Conservation (phyloP, 2,329 filamentous ascomycete genomes). For the Alternaria longipes region DNA sequence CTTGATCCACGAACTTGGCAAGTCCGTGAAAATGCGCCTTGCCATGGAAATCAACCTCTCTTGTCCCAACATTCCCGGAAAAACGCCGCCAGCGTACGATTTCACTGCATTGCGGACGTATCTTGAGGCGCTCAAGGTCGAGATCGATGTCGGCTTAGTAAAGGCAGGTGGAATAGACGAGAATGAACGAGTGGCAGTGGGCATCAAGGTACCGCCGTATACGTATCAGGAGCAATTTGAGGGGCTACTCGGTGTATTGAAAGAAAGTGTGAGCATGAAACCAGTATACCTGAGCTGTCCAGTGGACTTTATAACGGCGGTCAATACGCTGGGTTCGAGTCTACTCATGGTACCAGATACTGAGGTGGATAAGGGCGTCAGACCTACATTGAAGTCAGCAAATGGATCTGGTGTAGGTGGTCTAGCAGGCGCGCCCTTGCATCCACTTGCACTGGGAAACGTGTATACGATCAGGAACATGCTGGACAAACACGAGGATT, state of each 20-base stretch:
- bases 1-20: constrained; percentile 52
- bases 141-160: constrained; percentile 36
- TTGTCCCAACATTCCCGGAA: constrained; percentile 76
- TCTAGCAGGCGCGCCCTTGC: constrained; percentile 75
- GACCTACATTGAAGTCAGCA: constrained; percentile 52
- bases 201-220: constrained; percentile 80
- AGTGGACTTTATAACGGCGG: constrained; percentile 75
- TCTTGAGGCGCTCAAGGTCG: constrained; percentile 57
- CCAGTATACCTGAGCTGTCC: constrained; percentile 44
- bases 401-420: constrained; percentile 70
- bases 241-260: constrained; percentile 64
- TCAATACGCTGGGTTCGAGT: constrained; percentile 74
- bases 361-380: neutral
- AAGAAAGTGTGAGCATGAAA: constrained; percentile 35
- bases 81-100: constrained; percentile 76
- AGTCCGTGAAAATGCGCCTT: constrained; percentile 57
- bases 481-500: constrained; percentile 60
- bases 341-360: neutral
- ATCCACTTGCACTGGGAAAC: constrained; percentile 78
- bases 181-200: constrained; percentile 57
- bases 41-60: constrained; percentile 81
- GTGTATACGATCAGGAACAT: constrained; percentile 71
- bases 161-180: constrained; percentile 26
- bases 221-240: constrained; percentile 74
- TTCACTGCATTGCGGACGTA: constrained; percentile 63